These are phyloP conservation scores for Lipomyces mesembrius DNA, from an alignment of 805 yeast species.

Conservation along the genomic window DNA sequence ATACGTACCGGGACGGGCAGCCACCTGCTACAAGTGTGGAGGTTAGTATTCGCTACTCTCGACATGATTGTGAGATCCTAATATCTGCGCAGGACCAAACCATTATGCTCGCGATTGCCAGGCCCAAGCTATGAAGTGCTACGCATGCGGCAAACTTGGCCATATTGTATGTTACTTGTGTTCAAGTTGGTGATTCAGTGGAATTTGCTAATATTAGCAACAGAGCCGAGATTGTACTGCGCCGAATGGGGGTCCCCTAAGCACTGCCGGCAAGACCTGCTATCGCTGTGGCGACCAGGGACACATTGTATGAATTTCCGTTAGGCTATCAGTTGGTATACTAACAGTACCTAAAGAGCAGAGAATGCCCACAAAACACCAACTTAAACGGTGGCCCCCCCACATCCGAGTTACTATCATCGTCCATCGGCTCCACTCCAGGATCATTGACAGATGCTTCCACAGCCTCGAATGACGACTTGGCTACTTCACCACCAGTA, in stretches of 20 bases:
- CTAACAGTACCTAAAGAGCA: constrained; percentile 15
- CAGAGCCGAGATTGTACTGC: constrained; percentile 40
- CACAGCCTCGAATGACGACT: constrained; percentile 30
- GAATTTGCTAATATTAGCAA: not conserved
- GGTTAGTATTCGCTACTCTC: constrained; percentile 15
- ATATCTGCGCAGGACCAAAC: constrained; percentile 63
- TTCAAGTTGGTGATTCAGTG: not conserved
- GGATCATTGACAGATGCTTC: constrained; percentile 35
- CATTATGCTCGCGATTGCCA: constrained; percentile 92
- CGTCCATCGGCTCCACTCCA: constrained; percentile 26
- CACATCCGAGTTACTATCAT: constrained; percentile 18
- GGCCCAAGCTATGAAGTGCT: constrained; percentile 72
- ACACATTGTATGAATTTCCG: constrained; percentile 68
- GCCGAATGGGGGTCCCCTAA: constrained; percentile 39
- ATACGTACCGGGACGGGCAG: constrained; percentile 32
- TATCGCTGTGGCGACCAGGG: constrained; percentile 75
- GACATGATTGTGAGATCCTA: not conserved
- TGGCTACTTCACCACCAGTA: constrained; percentile 32
- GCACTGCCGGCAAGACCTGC: constrained; percentile 57
- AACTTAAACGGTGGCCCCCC: constrained; percentile 20
- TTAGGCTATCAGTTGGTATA: not conserved
- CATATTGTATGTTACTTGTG: constrained; percentile 71
- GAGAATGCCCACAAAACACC: constrained; percentile 34
- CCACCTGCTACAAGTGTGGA: constrained; percentile 87
- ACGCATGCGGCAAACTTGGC: constrained; percentile 86